These are phyloP conservation scores for Kappamyces sp. DNA, from an alignment of 192 early-diverging fungal species.

Conservation along the genomic window DNA sequence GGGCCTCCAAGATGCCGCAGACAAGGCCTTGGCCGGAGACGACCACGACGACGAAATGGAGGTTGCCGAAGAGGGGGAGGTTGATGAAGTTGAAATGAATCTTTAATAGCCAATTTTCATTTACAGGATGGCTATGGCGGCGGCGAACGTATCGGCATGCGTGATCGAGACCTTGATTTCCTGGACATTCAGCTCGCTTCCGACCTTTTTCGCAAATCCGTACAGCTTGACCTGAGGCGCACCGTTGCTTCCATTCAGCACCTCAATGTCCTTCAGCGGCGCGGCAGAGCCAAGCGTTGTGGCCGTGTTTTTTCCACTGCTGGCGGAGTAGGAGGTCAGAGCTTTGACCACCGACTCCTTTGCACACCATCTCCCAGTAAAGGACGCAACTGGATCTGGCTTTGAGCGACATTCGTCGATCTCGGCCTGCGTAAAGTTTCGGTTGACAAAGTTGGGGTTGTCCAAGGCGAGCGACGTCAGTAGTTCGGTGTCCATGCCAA, in stretches of 20 bases:
- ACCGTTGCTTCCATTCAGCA: conserved; percentile 57
- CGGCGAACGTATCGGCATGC: conserved; percentile 84
- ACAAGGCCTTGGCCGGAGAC: too few species aligned
- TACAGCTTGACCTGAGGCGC: conserved; percentile 78
- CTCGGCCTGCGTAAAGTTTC: conserved; percentile 85
- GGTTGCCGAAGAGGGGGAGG: too few species aligned
- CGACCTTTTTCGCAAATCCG: conserved; percentile 72
- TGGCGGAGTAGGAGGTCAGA: conserved; percentile 55
- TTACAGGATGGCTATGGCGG: conserved; percentile 84
- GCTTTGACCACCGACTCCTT: conserved; percentile 97
- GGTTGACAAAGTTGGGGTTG: conserved; percentile 78
- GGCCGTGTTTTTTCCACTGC: conserved; percentile 28
- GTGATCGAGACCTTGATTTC: conserved; percentile 85
- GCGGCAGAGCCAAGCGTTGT: conserved; percentile 72
- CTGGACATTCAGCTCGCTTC: conserved; percentile 61
- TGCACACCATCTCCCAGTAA: conserved; percentile 90
- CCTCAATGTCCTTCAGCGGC: conserved; percentile 85
- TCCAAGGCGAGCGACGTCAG: conserved; percentile 72
- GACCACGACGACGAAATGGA: too few species aligned
- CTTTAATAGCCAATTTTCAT: too few species aligned
- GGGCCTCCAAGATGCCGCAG: too few species aligned
- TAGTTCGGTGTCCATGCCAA: conserved; percentile 88
- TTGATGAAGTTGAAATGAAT: too few species aligned
- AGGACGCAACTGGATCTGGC: conserved; percentile 73
- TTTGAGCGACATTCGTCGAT: conserved; percentile 67